Evolutionary conservation across 306 rosid genomes (phyloP).

Genomic region (Trifolium fragiferum): DNA sequence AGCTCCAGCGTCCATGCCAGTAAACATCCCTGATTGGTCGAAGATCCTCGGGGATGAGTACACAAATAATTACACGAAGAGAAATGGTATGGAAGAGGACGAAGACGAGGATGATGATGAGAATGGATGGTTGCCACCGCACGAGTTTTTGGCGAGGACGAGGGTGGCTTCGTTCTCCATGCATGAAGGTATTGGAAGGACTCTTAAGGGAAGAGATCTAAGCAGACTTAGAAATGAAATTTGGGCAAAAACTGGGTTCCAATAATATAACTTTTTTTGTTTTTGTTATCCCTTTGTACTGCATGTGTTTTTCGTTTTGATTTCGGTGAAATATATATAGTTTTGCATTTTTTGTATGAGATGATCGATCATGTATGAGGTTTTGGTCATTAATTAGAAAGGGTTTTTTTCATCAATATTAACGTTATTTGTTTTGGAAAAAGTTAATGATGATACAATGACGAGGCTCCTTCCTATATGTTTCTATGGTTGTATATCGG

Average conservation of each 20-base stretch:
- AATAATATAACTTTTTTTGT: not conserved
- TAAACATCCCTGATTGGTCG: not conserved
- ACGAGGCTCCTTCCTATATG: no score
- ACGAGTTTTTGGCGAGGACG: slow-evolving; percentile 4
- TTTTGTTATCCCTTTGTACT: not conserved
- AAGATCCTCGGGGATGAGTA: slow-evolving; percentile 1
- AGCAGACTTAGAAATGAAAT: not conserved
- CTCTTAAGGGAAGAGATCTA: slow-evolving; percentile 17
- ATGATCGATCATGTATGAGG: no score
- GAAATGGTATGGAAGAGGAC: not conserved
- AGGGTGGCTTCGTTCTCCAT: not conserved
- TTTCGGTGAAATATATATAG: not conserved
- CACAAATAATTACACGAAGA: not conserved
- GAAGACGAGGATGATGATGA: not conserved
- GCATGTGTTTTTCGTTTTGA: not conserved
- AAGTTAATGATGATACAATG: no score
- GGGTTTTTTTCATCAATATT: no score
- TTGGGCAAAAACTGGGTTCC: slow-evolving; percentile 17
- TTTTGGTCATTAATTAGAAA: no score
- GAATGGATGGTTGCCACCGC: slow-evolving; percentile 1
- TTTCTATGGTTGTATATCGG: no score
- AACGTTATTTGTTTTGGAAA: no score
- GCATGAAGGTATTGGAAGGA: slow-evolving; percentile 5
- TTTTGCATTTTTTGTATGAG: no score
- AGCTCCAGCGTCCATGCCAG: slow-evolving; percentile 9